Conservation (phyloP, 352 stramenopile species). For the Globisporangium alternatum region DNA sequence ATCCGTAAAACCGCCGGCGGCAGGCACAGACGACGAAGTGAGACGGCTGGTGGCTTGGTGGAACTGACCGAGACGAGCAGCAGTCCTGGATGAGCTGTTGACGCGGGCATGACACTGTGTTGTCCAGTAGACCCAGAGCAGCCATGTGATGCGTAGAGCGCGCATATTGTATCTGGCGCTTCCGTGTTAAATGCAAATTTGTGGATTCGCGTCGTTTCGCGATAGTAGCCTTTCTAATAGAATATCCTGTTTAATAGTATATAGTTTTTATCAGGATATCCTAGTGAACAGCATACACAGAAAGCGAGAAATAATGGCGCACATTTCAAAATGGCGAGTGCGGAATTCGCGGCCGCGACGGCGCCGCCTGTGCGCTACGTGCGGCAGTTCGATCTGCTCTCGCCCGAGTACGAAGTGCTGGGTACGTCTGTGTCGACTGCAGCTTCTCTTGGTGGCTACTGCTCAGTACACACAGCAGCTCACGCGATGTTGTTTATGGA, state of each 20-base stretch:
- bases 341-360: background rate
- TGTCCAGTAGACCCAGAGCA: background rate
- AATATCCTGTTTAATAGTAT: background rate
- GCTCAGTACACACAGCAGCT: background rate
- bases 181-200: background rate
- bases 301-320: background rate
- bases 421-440: constrained; percentile 18
- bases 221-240: background rate
- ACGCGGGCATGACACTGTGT: background rate
- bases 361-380: constrained; percentile 1
- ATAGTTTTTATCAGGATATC: background rate
- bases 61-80: background rate
- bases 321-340: constrained; percentile 1
- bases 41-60: background rate
- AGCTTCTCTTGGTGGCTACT: background rate
- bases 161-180: background rate
- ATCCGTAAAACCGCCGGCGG: background rate
- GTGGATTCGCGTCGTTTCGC: background rate
- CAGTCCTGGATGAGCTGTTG: background rate
- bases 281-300: background rate
- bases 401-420: constrained; percentile 70
- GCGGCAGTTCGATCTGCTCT: constrained; percentile 44
- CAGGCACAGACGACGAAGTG: background rate
- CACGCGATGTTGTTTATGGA: constrained; percentile 1
- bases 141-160: background rate